Conservation (phyloP, 495 filamentous ascomycete genomes). For the Penicillium roqueforti region DNA sequence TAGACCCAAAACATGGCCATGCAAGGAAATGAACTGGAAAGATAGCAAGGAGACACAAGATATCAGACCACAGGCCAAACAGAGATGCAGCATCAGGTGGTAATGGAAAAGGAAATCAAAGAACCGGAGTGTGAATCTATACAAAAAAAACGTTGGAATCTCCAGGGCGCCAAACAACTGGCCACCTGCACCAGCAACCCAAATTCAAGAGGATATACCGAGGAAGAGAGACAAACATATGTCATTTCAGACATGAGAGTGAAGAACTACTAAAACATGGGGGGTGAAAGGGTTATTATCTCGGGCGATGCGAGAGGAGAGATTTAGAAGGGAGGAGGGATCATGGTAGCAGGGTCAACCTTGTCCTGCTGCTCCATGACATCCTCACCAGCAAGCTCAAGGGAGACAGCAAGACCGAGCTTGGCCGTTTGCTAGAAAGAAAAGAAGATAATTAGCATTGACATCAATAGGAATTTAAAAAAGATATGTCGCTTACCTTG, state of each 20-base stretch:
- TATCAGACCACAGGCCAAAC: conserved; percentile 26
- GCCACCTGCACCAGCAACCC: conserved; percentile 35
- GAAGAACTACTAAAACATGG: conserved; percentile 50
- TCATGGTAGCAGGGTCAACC: conserved; percentile 44
- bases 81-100: conserved; percentile 29
- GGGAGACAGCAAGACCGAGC: conserved; percentile 87
- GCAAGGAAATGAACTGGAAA: conserved; percentile 26
- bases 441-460: conserved; percentile 11
- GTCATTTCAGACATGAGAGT: conserved; percentile 31
- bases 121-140: conserved; percentile 43
- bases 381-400: conserved; percentile 85
- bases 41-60: conserved; percentile 21
- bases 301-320: conserved; percentile 11
- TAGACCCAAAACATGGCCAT: conserved; percentile 23
- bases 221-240: conserved; percentile 31
- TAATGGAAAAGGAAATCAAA: conserved; percentile 24
- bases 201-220: conserved; percentile 30
- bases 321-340: conserved; percentile 52
- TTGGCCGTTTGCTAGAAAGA: conserved; percentile 79
- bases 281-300: conserved; percentile 31
- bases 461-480: neutral
- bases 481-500: conserved; percentile 60
- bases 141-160: conserved; percentile 38
- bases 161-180: conserved; percentile 44
- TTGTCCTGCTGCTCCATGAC: conserved; percentile 88